These are phyloP conservation scores for Aspergillus carlsbadensis DNA, from an alignment of 495 filamentous ascomycete genomes.

Conservation along the genomic window DNA sequence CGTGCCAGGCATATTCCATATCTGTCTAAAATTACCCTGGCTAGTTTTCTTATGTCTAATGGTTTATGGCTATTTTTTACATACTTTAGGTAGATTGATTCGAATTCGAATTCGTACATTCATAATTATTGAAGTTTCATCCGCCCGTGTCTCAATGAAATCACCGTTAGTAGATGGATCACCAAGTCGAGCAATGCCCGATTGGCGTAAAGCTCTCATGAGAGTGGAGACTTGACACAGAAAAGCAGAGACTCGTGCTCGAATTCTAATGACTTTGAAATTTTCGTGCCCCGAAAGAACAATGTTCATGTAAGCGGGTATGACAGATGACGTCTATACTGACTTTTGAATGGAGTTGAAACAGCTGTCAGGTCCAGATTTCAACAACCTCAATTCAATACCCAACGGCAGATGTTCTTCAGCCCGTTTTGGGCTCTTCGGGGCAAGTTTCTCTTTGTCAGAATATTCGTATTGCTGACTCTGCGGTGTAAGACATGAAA, in stretches of 20 bases:
- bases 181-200: not conserved
- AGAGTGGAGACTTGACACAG: not conserved
- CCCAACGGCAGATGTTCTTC: not conserved
- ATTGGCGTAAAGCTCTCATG: not conserved
- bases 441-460: no score
- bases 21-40: constrained; percentile 2
- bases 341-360: not conserved
- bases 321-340: not conserved
- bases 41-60: constrained; percentile 11
- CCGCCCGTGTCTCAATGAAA: no score
- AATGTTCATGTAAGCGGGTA: constrained; percentile 2
- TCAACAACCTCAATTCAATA: not conserved
- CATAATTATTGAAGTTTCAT: not conserved
- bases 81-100: constrained; percentile 12
- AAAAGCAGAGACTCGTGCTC: not conserved
- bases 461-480: no score
- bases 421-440: no score
- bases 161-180: no score
- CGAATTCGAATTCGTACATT: constrained; percentile 1
- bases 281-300: not conserved
- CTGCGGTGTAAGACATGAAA: not conserved
- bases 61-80: constrained; percentile 9
- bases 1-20: constrained; percentile 5
- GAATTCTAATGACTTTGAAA: not conserved
- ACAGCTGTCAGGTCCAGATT: not conserved